phyloP scores from a whole-genome alignment of 306 rosid genomes.

The Glycine soja region DNA sequence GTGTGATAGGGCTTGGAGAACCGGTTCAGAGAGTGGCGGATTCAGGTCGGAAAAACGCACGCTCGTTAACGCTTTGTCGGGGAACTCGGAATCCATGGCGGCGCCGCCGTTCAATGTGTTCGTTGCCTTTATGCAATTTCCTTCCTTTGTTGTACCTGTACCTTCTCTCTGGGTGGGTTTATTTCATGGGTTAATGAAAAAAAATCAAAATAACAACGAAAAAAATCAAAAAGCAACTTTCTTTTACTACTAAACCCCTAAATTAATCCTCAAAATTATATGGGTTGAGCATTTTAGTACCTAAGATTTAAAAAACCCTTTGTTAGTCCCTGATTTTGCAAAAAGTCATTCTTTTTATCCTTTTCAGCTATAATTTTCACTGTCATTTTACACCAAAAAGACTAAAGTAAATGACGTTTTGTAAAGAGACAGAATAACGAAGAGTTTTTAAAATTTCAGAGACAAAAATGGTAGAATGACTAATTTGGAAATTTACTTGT shows the following conservation, averaged over 20 bases:
- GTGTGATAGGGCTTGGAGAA: constrained; percentile 64
- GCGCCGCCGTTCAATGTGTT: background rate
- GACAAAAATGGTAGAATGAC: background rate
- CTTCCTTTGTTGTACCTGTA: no score
- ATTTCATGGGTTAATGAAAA: background rate
- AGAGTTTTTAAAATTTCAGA: background rate
- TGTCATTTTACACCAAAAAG: background rate
- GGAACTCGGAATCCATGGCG: constrained; percentile 63
- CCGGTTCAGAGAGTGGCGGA: constrained; percentile 72
- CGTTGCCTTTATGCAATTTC: background rate
- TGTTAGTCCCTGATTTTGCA: background rate
- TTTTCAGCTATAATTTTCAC: background rate
- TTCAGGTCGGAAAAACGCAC: constrained; percentile 83
- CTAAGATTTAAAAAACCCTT: background rate
- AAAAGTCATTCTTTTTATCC: background rate
- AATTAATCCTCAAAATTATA: background rate
- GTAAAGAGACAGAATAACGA: background rate
- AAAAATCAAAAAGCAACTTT: constrained; percentile 33
- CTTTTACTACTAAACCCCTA: background rate
- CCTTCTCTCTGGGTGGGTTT: background rate
- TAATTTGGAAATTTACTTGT: background rate
- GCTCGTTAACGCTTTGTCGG: constrained; percentile 68
- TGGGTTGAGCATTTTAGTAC: background rate
- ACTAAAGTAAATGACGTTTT: background rate
- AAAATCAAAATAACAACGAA: background rate